Base-by-base conservation (phyloP, 352 stramenopile species). In the Phytophthora fragariae region DNA sequence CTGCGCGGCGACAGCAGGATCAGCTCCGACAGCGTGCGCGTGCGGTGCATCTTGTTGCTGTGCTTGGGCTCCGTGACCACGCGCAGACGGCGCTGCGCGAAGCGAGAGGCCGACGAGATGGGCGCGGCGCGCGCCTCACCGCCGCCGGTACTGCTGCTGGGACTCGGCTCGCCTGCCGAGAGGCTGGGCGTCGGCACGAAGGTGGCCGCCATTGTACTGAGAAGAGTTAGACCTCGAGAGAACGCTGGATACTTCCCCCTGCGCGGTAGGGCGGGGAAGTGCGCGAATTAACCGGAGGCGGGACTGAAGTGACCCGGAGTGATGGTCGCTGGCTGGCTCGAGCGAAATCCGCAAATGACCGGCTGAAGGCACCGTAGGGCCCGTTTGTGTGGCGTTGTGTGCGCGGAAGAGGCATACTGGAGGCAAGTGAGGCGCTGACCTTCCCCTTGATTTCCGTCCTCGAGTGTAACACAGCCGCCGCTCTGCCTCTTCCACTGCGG, bases 11-110 rank as follows among this genome's bases (percentile, higher is more conserved):
- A 93, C 41, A 93, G 66, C 37, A 95, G 75, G 55, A 95, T 92
- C 29, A 95, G 71, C 69, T 95, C 88, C 24, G 78, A 90, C 6
- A 95, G 72, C 44, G 88, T 93, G 29, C 88, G 83, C 57, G 88
- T 95, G 55, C 84, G 84, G 75, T 93, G 86, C 88, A 95, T 93
- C 73, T 93, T 93, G 76, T 93, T 93, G 82, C 82, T 92, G 70
- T 88, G 82, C 65, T 92, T 92, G 59, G 86, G 88, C 75, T 92
- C 86, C n/a, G 88, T 95, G 57, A 95, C 75, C n/a, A 95, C 88
- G 57, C 88, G 88, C 52, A 95, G 74, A 11, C 88, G 85, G 5
- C 88, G 80, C 49, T 79, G 75, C 1, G 85, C 85, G 72, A 92
- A 90, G 66, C 83, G 83, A 0, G 77, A 75, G 24, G 75, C 62